phyloP scores from a whole-genome alignment of 495 filamentous ascomycete genomes.

The Hypoxylon perforatum region DNA sequence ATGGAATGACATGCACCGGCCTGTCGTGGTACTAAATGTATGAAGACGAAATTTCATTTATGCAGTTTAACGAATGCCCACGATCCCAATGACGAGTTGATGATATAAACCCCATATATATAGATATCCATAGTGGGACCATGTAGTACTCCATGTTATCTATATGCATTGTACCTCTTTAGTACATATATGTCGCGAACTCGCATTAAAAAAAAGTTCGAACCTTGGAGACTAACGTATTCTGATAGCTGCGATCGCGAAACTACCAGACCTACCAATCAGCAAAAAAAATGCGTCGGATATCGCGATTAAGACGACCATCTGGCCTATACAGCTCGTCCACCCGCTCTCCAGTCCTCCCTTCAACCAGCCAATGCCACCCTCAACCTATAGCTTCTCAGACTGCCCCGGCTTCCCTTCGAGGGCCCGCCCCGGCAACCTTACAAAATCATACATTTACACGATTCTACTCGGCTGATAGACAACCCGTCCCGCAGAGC shows the following conservation, averaged over 20 bases:
- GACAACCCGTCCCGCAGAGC: slow-evolving; percentile 1
- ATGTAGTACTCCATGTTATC: too few relatives aligned
- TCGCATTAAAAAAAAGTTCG: slow-evolving; percentile 7
- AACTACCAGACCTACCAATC: not conserved
- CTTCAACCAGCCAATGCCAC: slow-evolving; percentile 17
- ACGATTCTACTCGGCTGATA: slow-evolving; percentile 42
- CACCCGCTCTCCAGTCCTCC: slow-evolving; percentile 14
- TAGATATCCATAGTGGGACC: too few relatives aligned
- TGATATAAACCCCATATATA: too few relatives aligned
- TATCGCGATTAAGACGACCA: slow-evolving; percentile 43
- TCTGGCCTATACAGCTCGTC: slow-evolving; percentile 30
- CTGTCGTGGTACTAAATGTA: too few relatives aligned
- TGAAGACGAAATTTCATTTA: too few relatives aligned
- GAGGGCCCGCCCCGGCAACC: slow-evolving; percentile 7
- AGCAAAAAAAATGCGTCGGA: slow-evolving; percentile 43
- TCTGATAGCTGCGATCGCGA: slow-evolving; percentile 1
- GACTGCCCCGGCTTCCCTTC: slow-evolving; percentile 10
- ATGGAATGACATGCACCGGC: too few relatives aligned
- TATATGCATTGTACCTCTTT: too few relatives aligned
- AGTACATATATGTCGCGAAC: not conserved
- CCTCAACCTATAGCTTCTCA: slow-evolving; percentile 11
- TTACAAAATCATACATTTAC: slow-evolving; percentile 5
- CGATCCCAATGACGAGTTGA: too few relatives aligned
- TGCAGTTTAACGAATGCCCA: too few relatives aligned
- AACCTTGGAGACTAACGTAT: too few relatives aligned